Evolutionary conservation across 306 rosid genomes (phyloP).

Genomic region (Neltuma alba): DNA sequence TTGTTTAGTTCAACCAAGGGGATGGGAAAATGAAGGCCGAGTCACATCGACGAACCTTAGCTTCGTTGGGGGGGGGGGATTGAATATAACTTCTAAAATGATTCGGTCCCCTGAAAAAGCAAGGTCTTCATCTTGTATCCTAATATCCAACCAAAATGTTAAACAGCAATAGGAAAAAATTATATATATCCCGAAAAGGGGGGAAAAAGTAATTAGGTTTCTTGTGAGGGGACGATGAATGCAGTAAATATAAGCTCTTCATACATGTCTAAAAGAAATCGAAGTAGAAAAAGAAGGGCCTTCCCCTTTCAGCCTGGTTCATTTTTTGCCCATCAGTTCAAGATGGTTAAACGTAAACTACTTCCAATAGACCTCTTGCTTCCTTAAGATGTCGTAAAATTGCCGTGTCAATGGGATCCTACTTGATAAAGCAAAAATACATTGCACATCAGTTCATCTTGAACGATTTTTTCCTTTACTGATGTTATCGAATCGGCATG

Average conservation of each 20-base stretch:
- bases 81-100: too few relatives aligned
- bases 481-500: too few relatives aligned
- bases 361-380: neutral
- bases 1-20: too few relatives aligned
- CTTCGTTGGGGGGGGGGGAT: too few relatives aligned
- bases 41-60: too few relatives aligned
- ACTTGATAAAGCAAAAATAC: neutral
- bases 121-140: neutral
- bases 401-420: neutral
- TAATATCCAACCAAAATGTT: neutral
- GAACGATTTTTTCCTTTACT: too few relatives aligned
- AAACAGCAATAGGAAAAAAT: neutral
- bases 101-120: neutral
- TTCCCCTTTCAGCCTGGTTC: neutral
- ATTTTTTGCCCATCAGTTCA: too few relatives aligned
- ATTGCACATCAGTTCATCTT: neutral
- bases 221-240: neutral
- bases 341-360: neutral
- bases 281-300: neutral
- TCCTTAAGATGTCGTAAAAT: neutral
- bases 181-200: neutral
- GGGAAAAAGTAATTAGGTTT: neutral
- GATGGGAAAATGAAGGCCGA: too few relatives aligned
- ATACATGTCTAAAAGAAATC: neutral
- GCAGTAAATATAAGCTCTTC: neutral